Base-by-base conservation (phyloP, 1,284 basidiomycete species). In the Marasmius sp. region DNA sequence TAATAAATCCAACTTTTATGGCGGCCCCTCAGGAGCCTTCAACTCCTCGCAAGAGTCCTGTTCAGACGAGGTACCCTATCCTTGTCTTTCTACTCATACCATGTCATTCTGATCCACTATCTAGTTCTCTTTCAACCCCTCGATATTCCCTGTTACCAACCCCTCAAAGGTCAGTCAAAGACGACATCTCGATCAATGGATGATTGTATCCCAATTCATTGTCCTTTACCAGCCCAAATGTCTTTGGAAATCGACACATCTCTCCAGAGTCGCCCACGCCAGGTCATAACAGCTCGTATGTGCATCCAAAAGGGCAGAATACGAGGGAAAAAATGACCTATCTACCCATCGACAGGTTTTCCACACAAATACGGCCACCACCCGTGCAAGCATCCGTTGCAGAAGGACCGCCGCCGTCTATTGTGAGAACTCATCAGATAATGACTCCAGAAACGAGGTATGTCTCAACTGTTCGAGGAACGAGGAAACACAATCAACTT, bases 391-490 rank as follows among this genome's bases (percentile, higher is more conserved):
- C n/a, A 6, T n/a, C 36, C 34, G 12, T 14, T 1, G 37, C 36
- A 37, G 34, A 34, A 37, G 52, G 18, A 36, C 34, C 33, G 3
- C 8, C 11, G 8, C 5, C 18, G 34, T 18, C 37, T 38, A 8
- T 14, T 34, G 9, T 10, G 16, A 54, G 52, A 36, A 18, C 52
- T 54, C 52, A 54, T 34, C 52, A 54, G 52, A 54, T 54, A 36
- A 54, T 54, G 52, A 54, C 52, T 6, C 80, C 80, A 49, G 78
- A 79, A 61, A 77, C 79, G 41, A 81, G 79, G 79, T 77, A 50
- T 62, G 64, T 59, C 38, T 22, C 45, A 33, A 38, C 22, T 34
- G 20, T 16, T 20, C 4, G 12, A 6, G 33, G n/a, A n/a, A 45
- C 22, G 22, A 20, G 20, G 38, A 7, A 47, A 49, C 27, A 18